A percentile compares a stretch with the other conserved stretches of the same genome.
Conservation (phyloP, 306 rosid species). For the Cicer yamashitae region DNA sequence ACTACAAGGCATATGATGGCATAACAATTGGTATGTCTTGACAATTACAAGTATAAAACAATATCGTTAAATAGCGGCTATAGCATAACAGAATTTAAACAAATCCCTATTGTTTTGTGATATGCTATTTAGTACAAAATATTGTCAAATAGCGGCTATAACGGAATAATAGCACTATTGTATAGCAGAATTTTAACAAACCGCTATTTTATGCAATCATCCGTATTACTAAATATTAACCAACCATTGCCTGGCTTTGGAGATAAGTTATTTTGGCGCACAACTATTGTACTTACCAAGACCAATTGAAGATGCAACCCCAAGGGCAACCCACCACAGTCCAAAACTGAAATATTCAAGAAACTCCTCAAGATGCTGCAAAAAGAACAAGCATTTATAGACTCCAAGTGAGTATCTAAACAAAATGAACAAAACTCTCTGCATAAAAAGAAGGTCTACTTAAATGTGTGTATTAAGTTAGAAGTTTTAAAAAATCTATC, state of each 20-base stretch:
- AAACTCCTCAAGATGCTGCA: slow-evolving; percentile 91
- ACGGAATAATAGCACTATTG: too few relatives aligned
- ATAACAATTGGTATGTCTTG: not conserved
- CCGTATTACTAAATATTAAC: too few relatives aligned
- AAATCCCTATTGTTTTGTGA: too few relatives aligned
- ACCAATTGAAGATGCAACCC: slow-evolving; percentile 98
- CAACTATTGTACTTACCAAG: slow-evolving; percentile 68
- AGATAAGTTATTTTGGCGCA: slow-evolving; percentile 1
- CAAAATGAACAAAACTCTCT: slow-evolving; percentile 6
- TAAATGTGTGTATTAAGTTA: not conserved
- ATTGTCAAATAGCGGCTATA: too few relatives aligned
- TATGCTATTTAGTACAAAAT: too few relatives aligned
- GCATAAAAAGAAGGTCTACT: not conserved
- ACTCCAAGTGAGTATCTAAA: slow-evolving; percentile 25
- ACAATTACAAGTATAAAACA: not conserved
- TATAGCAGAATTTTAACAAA: too few relatives aligned
- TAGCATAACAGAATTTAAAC: too few relatives aligned
- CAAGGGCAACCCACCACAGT: slow-evolving; percentile 96
- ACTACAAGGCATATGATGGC: slow-evolving; percentile 7
- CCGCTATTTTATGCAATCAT: too few relatives aligned
- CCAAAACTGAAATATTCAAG: slow-evolving; percentile 72
- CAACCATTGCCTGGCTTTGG: too few relatives aligned
- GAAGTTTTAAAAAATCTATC: slow-evolving; percentile 2
- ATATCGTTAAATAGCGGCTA: not conserved
- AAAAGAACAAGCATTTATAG: slow-evolving; percentile 44